Conservation (phyloP, 2,329 filamentous ascomycete genomes). For the Onygenales sp. region DNA sequence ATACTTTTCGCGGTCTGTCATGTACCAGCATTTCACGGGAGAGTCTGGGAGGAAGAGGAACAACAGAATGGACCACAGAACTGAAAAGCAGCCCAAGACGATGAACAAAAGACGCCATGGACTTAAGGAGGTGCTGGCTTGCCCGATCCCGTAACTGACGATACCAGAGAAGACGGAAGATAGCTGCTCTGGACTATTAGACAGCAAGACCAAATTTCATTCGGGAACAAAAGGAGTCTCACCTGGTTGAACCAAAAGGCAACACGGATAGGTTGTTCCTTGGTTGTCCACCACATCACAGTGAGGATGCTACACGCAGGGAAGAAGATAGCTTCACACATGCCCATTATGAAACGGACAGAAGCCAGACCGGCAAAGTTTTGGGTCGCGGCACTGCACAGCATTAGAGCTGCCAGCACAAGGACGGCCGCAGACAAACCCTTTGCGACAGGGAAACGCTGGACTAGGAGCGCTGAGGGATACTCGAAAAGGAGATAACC, state of each 20-base stretch:
- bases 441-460: slow-evolving; percentile 9
- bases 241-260: slow-evolving; percentile 50
- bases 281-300: slow-evolving; percentile 21
- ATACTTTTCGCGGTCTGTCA: slow-evolving; percentile 9
- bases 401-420: slow-evolving; percentile 39
- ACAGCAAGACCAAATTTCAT: slow-evolving; percentile 16
- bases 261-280: slow-evolving; percentile 45
- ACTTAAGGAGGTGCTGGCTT: slow-evolving; percentile 1
- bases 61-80: background rate
- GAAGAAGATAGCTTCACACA: slow-evolving; percentile 21
- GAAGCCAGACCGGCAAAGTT: slow-evolving; percentile 19
- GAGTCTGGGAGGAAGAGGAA: background rate
- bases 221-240: slow-evolving; percentile 33
- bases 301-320: slow-evolving; percentile 19
- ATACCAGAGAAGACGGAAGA: slow-evolving; percentile 6
- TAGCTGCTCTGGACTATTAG: slow-evolving; percentile 14
- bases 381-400: slow-evolving; percentile 19
- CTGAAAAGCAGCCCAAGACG: background rate
- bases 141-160: background rate
- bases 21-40: slow-evolving; percentile 2
- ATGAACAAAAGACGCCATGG: slow-evolving; percentile 5
- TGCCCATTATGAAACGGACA: slow-evolving; percentile 20
- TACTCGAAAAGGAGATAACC: slow-evolving; percentile 11
- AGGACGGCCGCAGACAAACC: slow-evolving; percentile 5
- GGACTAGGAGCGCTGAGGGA: slow-evolving; percentile 12